These are phyloP conservation scores for Crassisporium funariophilum DNA, from an alignment of 768 basidiomycete species.

Conservation along the genomic window DNA sequence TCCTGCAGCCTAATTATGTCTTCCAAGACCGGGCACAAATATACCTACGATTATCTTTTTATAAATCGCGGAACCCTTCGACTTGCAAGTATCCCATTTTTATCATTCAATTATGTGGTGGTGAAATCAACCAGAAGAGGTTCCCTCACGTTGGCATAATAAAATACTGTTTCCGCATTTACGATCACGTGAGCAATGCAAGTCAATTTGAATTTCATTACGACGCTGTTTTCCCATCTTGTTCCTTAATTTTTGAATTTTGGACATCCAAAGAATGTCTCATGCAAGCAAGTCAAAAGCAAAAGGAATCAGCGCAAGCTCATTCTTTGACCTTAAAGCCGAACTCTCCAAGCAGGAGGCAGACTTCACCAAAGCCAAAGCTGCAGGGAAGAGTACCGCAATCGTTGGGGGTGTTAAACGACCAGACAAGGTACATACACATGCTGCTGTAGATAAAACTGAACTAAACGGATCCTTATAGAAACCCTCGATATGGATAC, in stretches of 20 bases:
- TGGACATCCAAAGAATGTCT: conserved; percentile 33
- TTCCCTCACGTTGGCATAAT: no score
- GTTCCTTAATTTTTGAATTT: not conserved
- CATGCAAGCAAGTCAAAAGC: conserved; percentile 64
- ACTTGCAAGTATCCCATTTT: no score
- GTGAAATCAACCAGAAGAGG: no score
- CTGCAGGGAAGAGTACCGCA: conserved; percentile 53
- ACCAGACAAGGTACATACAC: conserved; percentile 62
- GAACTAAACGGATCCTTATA: conserved; percentile 24
- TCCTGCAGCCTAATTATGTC: no score
- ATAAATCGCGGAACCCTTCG: no score
- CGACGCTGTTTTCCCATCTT: not conserved
- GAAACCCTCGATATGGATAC: conserved; percentile 81
- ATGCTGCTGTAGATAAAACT: not conserved
- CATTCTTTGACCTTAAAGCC: conserved; percentile 83
- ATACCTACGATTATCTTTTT: no score
- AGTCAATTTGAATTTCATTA: not conserved
- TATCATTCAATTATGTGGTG: no score
- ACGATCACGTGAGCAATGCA: no score
- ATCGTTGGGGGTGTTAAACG: conserved; percentile 64
- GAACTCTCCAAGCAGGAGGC: conserved; percentile 66
- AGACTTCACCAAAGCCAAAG: conserved; percentile 60
- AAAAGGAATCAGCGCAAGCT: conserved; percentile 69
- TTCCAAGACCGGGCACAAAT: no score
- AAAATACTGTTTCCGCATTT: no score